Conservation (phyloP, 2,329 filamentous ascomycete genomes). For the Teratosphaeria viscida region DNA sequence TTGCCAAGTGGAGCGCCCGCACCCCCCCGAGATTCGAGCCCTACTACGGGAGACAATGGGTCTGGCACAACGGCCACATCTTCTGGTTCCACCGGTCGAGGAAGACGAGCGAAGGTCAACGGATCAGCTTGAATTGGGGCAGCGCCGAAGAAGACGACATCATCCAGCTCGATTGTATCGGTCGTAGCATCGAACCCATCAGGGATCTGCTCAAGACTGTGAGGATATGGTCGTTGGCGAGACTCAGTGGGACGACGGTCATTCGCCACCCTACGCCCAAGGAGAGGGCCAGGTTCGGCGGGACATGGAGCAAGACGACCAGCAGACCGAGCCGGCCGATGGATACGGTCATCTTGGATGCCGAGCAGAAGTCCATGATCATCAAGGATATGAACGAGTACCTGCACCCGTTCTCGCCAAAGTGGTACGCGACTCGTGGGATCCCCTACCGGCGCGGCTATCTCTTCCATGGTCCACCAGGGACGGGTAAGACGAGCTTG, state of each 20-base stretch:
- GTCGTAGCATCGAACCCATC: slow-evolving; percentile 38
- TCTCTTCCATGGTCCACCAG: slow-evolving; percentile 60
- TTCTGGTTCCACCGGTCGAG: slow-evolving; percentile 33
- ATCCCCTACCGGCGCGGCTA: slow-evolving; percentile 82
- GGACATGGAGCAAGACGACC: slow-evolving; percentile 31
- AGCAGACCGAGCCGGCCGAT: slow-evolving; percentile 59
- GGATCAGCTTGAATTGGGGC: slow-evolving; percentile 14
- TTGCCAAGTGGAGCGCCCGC: slow-evolving; percentile 38
- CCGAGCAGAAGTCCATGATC: slow-evolving; percentile 53
- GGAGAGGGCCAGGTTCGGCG: slow-evolving; percentile 25
- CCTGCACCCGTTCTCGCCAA: slow-evolving; percentile 56
- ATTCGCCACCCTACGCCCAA: slow-evolving; percentile 37
- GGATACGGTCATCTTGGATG: slow-evolving; percentile 64
- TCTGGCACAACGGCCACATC: slow-evolving; percentile 33
- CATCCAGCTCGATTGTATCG: slow-evolving; percentile 37
- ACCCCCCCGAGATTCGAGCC: slow-evolving; percentile 41
- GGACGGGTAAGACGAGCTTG: slow-evolving; percentile 28
- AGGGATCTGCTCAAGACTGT: slow-evolving; percentile 37
- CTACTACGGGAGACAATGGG: slow-evolving; percentile 35
- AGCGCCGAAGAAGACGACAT: slow-evolving; percentile 28
- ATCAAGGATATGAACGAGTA: slow-evolving; percentile 69
- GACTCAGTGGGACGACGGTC: slow-evolving; percentile 33
- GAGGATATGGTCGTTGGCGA: slow-evolving; percentile 34
- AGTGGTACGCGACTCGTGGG: slow-evolving; percentile 77
- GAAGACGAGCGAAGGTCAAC: slow-evolving; percentile 20